phyloP scores from a whole-genome alignment of 2,329 filamentous ascomycete species.

The Colletotrichum lentis region DNA sequence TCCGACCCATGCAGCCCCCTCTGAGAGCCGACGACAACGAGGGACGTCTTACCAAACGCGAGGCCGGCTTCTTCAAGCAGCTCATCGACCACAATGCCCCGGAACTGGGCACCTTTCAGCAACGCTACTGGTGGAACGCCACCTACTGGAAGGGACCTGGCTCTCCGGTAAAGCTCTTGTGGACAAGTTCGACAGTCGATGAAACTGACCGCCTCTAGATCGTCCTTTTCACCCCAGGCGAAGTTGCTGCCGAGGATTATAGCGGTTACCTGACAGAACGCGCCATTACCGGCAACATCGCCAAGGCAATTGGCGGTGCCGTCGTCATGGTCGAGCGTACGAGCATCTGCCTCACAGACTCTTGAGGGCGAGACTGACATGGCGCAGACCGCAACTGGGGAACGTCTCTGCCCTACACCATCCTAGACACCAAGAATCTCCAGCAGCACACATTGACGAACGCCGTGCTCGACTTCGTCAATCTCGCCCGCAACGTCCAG shows the following conservation, averaged over 20 bases:
- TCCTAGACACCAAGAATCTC: conserved; percentile 61
- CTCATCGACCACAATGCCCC: conserved; percentile 67
- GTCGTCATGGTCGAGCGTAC: conserved; percentile 63
- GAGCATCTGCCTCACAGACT: conserved; percentile 2
- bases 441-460: conserved; percentile 63
- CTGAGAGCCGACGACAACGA: conserved; percentile 16
- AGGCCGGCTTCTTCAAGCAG: conserved; percentile 55
- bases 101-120: conserved; percentile 49
- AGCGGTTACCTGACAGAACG: conserved; percentile 59
- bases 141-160: conserved; percentile 63
- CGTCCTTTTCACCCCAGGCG: conserved; percentile 62
- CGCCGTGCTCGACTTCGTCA: conserved; percentile 60
- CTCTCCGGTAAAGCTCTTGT: conserved; percentile 54
- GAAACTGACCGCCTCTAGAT: conserved; percentile 45
- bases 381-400: conserved; percentile 65
- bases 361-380: background rate
- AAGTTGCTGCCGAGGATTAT: conserved; percentile 57
- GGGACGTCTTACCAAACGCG: conserved; percentile 24
- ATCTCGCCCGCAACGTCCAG: conserved; percentile 61
- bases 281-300: conserved; percentile 59
- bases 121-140: conserved; percentile 62
- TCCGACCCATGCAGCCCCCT: conserved; percentile 25
- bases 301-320: conserved; percentile 61
- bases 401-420: conserved; percentile 59
- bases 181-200: background rate